These are phyloP conservation scores for Trichoderma atroviride DNA, from an alignment of 2,329 filamentous ascomycete species.

Conservation along the genomic window DNA sequence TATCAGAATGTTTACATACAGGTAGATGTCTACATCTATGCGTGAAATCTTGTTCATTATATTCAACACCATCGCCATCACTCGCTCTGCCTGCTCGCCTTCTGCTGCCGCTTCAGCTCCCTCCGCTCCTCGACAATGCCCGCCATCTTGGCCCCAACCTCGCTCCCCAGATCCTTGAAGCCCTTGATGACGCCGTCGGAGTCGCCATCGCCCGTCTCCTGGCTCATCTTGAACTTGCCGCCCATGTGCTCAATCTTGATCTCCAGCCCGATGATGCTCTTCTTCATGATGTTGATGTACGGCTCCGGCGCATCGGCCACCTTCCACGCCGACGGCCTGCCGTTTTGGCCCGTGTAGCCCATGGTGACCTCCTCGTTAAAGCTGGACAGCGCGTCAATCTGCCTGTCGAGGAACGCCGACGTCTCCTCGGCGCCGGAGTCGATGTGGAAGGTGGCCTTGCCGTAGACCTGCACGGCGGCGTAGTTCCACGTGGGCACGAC, in stretches of 20 bases:
- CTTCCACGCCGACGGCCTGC: slow-evolving; percentile 50
- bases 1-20: not conserved
- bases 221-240: slow-evolving; percentile 70
- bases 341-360: slow-evolving; percentile 50
- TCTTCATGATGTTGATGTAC: slow-evolving; percentile 61
- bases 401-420: slow-evolving; percentile 50
- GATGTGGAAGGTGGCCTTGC: slow-evolving; percentile 55
- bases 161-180: slow-evolving; percentile 46
- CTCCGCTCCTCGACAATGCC: slow-evolving; percentile 38
- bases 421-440: slow-evolving; percentile 53
- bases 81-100: not conserved
- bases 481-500: slow-evolving; percentile 75
- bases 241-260: slow-evolving; percentile 57
- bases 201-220: slow-evolving; percentile 58
- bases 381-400: slow-evolving; percentile 56
- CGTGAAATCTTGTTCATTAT: too few species aligned
- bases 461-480: slow-evolving; percentile 65
- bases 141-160: slow-evolving; percentile 38
- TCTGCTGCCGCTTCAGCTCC: slow-evolving; percentile 33
- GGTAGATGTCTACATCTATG: too few species aligned
- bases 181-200: slow-evolving; percentile 59
- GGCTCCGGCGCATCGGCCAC: slow-evolving; percentile 58
- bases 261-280: slow-evolving; percentile 63
- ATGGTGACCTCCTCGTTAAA: slow-evolving; percentile 59
- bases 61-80: not conserved